phyloP scores from a whole-genome alignment of 2,329 filamentous ascomycete genomes.

The Apiospora koreana region DNA sequence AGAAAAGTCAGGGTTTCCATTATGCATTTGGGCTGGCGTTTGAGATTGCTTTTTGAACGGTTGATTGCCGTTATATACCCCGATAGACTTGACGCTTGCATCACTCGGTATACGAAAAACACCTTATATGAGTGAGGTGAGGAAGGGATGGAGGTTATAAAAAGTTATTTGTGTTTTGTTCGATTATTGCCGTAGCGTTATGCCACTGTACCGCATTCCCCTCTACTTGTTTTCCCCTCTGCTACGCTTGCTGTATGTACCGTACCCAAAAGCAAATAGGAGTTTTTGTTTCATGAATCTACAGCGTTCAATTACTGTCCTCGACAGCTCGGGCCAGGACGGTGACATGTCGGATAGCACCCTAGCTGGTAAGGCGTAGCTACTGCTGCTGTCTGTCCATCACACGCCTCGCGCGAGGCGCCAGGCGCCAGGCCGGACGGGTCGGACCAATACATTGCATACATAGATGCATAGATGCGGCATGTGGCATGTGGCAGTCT shows the following conservation, averaged over 20 bases:
- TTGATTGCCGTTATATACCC: conserved; percentile 10
- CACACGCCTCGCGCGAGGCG: no score
- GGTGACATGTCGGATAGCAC: not conserved
- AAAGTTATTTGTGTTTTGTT: not conserved
- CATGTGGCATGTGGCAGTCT: not conserved
- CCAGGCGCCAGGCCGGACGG: no score
- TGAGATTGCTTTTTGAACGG: conserved; percentile 9
- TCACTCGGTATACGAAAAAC: conserved; percentile 10
- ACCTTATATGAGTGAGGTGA: conserved; percentile 6
- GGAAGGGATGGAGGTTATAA: not conserved
- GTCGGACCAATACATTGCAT: not conserved
- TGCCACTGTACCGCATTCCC: not conserved
- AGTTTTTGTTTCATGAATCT: not conserved
- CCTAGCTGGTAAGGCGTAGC: not conserved
- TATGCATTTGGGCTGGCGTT: conserved; percentile 18
- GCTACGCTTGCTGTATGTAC: not conserved
- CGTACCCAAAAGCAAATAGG: not conserved
- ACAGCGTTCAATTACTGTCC: not conserved
- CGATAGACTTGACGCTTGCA: conserved; percentile 10
- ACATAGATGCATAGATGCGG: not conserved
- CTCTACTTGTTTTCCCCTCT: not conserved
- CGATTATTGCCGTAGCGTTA: not conserved
- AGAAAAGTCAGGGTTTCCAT: conserved; percentile 16
- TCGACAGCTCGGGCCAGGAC: not conserved
- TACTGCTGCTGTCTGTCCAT: not conserved